Evolutionary conservation across 1,284 basidiomycete species (phyloP), one percentile per base, ranked within the genome.

Genomic region (Pyrrhoderma noxium): DNA sequence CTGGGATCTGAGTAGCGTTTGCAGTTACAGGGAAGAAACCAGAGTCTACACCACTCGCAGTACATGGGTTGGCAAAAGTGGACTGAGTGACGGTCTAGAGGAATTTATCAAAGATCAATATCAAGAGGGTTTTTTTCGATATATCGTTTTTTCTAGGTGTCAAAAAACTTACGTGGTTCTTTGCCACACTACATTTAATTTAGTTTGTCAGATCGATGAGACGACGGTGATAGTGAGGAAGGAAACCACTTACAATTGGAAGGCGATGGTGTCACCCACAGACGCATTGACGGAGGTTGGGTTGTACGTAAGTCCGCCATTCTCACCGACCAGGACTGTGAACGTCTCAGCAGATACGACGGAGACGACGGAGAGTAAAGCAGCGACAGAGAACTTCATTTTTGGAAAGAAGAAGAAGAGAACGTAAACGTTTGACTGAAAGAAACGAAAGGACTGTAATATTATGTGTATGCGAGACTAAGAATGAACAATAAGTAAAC

Each of bases 81-180:
- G 79, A 80, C 64, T 82, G 79, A 11, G 78, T 80, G 55, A 77
- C 71, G 41, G 75, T 75, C 72, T 76, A 45, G 50, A n/a, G 40
- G 16, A 42, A 39, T 42, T 27, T 21, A 47, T 3, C 18, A 45
- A n/a, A 13, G 19, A 14, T 9, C 27, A 25, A n/a, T 13, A 47
- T n/a, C 19, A 31, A 31, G 44, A 8, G 46, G 39, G 19, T 44
- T n/a, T n/a, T n/a, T n/a, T n/a, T n/a, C n/a, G n/a, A n/a, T n/a
- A n/a, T n/a, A n/a, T n/a, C n/a, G n/a, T n/a, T n/a, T n/a, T n/a
- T n/a, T n/a, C n/a, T n/a, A n/a, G n/a, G n/a, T n/a, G n/a, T n/a
- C n/a, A n/a, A n/a, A n/a, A n/a, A n/a, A 31, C 27, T 31, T 61
- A 60, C 58, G 61, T 70, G 69, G 65, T 70, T 70, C 64, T 67